Base-by-base conservation (phyloP, 192 early-diverging fungal genomes). In the Dispira parvispora region DNA sequence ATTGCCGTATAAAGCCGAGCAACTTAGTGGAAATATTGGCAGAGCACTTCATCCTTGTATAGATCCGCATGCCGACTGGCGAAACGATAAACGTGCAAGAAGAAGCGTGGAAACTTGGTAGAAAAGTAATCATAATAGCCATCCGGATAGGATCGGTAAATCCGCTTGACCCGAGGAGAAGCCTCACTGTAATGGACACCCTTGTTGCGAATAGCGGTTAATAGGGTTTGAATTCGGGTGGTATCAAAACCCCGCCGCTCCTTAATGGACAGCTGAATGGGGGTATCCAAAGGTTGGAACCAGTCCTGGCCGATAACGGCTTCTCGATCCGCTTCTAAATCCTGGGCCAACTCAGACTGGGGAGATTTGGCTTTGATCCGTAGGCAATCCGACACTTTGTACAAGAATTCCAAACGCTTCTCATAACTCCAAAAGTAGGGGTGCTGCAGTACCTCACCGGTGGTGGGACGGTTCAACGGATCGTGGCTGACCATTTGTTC, bases 381-480 rank as follows among this genome's bases (percentile, higher is more conserved):
- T 63, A 96, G 84, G 26, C 96, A 80, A 71, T 99, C 94, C 0
- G 93, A 96, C 12, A 89, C 88, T 69, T 97, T 93, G 72, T 93
- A 90, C 68, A 99, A 65, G 70, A 97, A 99, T 56, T 75, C 75
- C 56, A 99, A 73, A 12, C 90, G 84, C 71, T 89, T 80, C 46
- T 87, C 70, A 0, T 89, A 70, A 14, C 84, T 80, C 96, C 96
- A 99, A 65, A 99, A 99, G 73, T 85, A 99, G 20, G 96, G 96
- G 68, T 99, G 96, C 11, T 77, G 70, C 64, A 99, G 79, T 11
- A 96, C 80, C 28, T 69, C 73, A 50, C 78, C 75, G 0, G 93
- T 82, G 45, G 80, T 82, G 3, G 90, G 94, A 46, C 93, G 90
- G 62, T 88, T 86, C 27, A 73, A 75, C 18, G 85, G 83, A 45